Base-by-base conservation (phyloP, 257 asterid species). In the Jaltomata sinuosa region DNA sequence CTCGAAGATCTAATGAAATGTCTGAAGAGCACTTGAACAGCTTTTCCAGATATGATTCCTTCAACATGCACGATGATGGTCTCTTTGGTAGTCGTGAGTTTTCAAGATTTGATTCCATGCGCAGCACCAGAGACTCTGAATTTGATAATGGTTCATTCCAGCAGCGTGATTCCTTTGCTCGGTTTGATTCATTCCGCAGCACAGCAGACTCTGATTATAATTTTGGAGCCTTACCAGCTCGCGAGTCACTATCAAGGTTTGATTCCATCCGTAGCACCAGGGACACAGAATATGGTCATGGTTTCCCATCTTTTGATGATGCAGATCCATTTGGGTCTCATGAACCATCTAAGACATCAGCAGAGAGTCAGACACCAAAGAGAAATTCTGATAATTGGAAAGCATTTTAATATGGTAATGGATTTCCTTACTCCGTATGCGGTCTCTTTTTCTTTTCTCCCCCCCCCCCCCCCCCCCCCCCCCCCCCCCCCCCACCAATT, bases 31-130 rank as follows among this genome's bases (percentile, higher is more conserved):
- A 81, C 36, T 84, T 95, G 21, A 93, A 90, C 22, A 88, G 93
- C 88, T 89, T 95, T 82, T 53, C 94, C 38, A 95, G 99, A 91
- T 95, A 90, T 15, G 99, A 95, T 85, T 95, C 99, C 84, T 95
- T 95, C 86, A 87, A 61, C 67, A 83, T 82, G 86, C 87, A 87
- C 2, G 89, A 89, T 47, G 87, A 88, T 52, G 90, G 90, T 38
- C 85, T 84, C 34, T 87, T 89, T 49, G 86, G 84, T 14, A 89
- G 91, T 21, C 94, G 92, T 27, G 85, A 92, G 85, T 89, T 95
- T 31, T 14, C 94, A 11, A 95, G 98, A 88, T 93, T 93, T 61
- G 99, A 95, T 87, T 95, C 99, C 68, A 92, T 94, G 88, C 79
- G 69, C 38, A 89, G 90, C 79, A 83, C 83, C 67, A 79, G 55